These are phyloP conservation scores for Litsea cubeba DNA, from an alignment of 164 flowering plant species.

Conservation along the genomic window DNA sequence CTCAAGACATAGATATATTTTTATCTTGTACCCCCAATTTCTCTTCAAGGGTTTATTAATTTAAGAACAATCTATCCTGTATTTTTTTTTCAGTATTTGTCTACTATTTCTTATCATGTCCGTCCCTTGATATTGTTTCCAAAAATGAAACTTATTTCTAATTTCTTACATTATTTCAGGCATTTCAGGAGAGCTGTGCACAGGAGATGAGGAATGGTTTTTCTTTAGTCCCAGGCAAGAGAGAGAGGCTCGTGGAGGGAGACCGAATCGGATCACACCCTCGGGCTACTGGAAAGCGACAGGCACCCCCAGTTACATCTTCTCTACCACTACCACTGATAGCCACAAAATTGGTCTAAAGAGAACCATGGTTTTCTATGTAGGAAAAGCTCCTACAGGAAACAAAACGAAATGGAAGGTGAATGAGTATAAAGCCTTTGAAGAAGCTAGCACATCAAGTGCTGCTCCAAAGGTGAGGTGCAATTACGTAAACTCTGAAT, in stretches of 20 bases:
- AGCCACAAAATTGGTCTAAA: constrained; percentile 41
- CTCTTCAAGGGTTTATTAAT: no score
- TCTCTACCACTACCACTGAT: constrained; percentile 18
- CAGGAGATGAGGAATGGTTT: constrained; percentile 61
- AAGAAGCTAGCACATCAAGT: not conserved
- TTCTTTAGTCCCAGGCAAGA: constrained; percentile 60
- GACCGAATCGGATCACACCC: constrained; percentile 44
- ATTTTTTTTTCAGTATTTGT: no score
- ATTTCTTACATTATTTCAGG: constrained; percentile 23
- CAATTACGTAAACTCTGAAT: not conserved
- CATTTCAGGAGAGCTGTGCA: constrained; percentile 34
- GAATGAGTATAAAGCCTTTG: constrained; percentile 14
- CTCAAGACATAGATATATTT: no score
- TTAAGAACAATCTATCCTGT: no score
- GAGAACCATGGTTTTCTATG: constrained; percentile 19
- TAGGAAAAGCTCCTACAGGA: constrained; percentile 17
- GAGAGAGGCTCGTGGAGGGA: constrained; percentile 61
- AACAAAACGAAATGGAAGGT: constrained; percentile 17
- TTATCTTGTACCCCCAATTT: no score
- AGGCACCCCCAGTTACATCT: constrained; percentile 54
- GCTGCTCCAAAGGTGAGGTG: constrained; percentile 7
- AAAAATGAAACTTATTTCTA: not conserved
- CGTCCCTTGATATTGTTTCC: no score
- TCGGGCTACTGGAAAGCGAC: constrained; percentile 77
- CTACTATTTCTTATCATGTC: no score